These are phyloP conservation scores for Kodamaea leandrae DNA, from an alignment of 805 yeast genomes.

Conservation along the genomic window DNA sequence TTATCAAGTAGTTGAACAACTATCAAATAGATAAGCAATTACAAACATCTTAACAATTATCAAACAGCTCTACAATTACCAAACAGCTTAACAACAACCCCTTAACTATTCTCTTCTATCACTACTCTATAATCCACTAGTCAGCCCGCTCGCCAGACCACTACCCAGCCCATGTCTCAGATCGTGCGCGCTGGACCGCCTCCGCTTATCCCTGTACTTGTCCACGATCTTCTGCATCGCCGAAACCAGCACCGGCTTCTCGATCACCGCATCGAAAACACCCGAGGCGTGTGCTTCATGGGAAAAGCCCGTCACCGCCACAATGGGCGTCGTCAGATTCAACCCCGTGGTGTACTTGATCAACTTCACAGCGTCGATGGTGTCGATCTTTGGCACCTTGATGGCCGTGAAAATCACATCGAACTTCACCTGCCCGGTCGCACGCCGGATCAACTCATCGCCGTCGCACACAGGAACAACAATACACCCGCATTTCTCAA, in stretches of 20 bases:
- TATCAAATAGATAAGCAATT: too few species aligned
- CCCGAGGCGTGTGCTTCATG: constrained; percentile 58
- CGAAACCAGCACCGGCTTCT: constrained; percentile 55
- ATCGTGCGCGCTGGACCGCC: neutral
- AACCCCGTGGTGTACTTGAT: constrained; percentile 71
- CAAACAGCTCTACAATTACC: too few species aligned
- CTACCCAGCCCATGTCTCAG: neutral
- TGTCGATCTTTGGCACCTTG: constrained; percentile 62
- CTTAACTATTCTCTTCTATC: neutral
- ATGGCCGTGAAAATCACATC: constrained; percentile 80
- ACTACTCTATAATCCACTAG: too few species aligned
- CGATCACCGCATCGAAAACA: constrained; percentile 66
- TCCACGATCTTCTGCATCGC: constrained; percentile 22
- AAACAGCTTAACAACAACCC: too few species aligned
- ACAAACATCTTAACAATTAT: too few species aligned
- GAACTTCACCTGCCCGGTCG: constrained; percentile 79
- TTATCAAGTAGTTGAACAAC: too few species aligned
- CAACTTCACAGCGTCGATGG: constrained; percentile 73
- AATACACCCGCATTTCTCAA: constrained; percentile 72
- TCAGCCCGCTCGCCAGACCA: neutral
- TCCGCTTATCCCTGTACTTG: constrained; percentile 12
- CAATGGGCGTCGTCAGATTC: constrained; percentile 74
- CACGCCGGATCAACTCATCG: constrained; percentile 76
- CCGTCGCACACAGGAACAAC: constrained; percentile 77
- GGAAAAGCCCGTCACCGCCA: constrained; percentile 70